Evolutionary conservation across 2,329 filamentous ascomycete genomes (phyloP).

Genomic region (Xylariales sp.): DNA sequence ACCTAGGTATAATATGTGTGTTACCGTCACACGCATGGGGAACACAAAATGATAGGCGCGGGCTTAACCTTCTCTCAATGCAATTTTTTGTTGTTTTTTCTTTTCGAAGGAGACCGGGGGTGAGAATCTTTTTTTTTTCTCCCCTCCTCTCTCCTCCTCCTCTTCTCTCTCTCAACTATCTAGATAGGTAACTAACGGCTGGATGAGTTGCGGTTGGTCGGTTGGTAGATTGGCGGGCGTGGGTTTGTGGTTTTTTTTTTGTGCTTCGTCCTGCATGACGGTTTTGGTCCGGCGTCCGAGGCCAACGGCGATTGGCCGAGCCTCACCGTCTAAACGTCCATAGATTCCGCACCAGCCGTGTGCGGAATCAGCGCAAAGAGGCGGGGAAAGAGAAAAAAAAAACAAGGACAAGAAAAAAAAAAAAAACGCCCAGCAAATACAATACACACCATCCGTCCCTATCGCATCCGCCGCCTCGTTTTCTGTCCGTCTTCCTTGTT

Average conservation of each 20-base stretch:
- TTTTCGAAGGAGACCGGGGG: not conserved
- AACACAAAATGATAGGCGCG: constrained; percentile 12
- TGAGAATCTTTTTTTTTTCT: not conserved
- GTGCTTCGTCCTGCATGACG: constrained; percentile 29
- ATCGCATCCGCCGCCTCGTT: not conserved
- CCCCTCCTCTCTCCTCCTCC: not conserved
- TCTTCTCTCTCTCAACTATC: constrained; percentile 1
- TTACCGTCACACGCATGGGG: constrained; percentile 8
- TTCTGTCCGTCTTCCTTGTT: not conserved
- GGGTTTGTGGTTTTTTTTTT: too few relatives aligned
- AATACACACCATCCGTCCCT: constrained; percentile 8
- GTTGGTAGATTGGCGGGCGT: constrained; percentile 9
- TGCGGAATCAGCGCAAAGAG: constrained; percentile 34
- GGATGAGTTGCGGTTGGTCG: constrained; percentile 25
- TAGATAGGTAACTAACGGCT: too few relatives aligned
- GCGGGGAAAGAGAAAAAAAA: constrained; percentile 33
- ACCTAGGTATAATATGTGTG: not conserved
- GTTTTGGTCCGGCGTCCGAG: constrained; percentile 32
- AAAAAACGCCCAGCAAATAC: constrained; percentile 9
- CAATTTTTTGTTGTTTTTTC: not conserved
- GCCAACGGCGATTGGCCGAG: constrained; percentile 36
- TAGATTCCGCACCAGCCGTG: constrained; percentile 31
- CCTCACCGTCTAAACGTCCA: constrained; percentile 39
- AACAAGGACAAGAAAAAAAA: constrained; percentile 12
- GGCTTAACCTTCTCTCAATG: not conserved